Evolutionary conservation across 495 filamentous ascomycete species (phyloP).

Genomic region (Delitschia confertaspora): DNA sequence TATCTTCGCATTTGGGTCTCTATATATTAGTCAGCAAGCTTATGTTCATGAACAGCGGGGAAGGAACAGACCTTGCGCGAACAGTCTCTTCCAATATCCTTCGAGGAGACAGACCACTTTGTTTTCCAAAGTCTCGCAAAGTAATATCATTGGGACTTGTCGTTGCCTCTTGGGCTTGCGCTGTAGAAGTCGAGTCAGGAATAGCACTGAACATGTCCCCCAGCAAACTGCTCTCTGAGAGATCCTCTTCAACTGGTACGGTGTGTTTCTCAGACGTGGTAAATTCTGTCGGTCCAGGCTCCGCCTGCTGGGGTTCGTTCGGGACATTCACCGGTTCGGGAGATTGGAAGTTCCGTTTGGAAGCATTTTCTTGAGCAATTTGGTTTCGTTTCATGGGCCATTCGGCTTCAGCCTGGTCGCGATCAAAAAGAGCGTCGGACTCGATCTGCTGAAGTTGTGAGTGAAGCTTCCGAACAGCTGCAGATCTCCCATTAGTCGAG

Average conservation of each 20-base stretch:
- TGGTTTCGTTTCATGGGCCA: conserved; percentile 62
- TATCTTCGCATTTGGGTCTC: conserved; percentile 59
- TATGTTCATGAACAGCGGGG: not conserved
- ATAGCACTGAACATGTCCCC: conserved; percentile 51
- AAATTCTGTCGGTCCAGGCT: too few species aligned
- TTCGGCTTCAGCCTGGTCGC: conserved; percentile 58
- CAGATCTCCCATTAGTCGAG: conserved; percentile 32
- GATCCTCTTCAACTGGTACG: conserved; percentile 6
- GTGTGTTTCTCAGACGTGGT: too few species aligned
- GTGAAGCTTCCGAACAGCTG: conserved; percentile 51
- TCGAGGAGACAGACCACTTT: conserved; percentile 59
- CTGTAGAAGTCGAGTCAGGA: conserved; percentile 2
- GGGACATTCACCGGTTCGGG: too few species aligned
- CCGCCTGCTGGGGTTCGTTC: too few species aligned
- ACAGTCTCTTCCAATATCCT: conserved; percentile 78
- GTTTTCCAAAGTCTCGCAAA: conserved; percentile 78
- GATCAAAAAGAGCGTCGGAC: conserved; percentile 80
- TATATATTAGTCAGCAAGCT: conserved; percentile 27
- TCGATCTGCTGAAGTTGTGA: conserved; percentile 68
- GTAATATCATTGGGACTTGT: conserved; percentile 36
- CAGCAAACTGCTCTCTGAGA: conserved; percentile 42
- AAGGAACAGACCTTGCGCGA: conserved; percentile 55
- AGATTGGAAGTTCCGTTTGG: too few species aligned
- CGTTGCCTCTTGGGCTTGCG: not conserved
- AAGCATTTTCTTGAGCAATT: conserved; percentile 51